phyloP scores from a whole-genome alignment of 2,329 filamentous ascomycete genomes.

The Didymella pinodella region DNA sequence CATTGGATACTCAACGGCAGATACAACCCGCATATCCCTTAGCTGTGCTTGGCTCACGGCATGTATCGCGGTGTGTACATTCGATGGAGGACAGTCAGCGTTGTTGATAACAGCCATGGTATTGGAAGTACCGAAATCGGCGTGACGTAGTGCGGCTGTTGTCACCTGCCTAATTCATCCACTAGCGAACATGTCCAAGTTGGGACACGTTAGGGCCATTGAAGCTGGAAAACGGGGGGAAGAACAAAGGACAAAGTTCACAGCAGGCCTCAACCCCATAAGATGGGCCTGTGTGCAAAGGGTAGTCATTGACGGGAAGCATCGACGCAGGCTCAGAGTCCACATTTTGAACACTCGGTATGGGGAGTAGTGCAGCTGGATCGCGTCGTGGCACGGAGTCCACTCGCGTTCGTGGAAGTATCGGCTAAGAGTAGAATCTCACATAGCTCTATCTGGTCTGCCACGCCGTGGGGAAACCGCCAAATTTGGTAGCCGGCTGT shows the following conservation, averaged over 20 bases:
- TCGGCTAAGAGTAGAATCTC: background rate
- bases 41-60: background rate
- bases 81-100: constrained; percentile 19
- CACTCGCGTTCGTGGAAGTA: background rate
- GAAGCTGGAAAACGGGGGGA: too few species aligned
- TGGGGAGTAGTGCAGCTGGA: background rate
- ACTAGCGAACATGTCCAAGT: constrained; percentile 1
- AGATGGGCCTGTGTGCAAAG: too few species aligned
- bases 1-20: background rate
- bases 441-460: background rate
- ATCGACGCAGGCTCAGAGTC: background rate
- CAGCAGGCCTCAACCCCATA: too few species aligned
- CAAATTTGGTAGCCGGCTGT: background rate
- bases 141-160: constrained; percentile 31
- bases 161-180: constrained; percentile 30
- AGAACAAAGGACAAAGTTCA: too few species aligned
- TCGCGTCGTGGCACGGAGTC: background rate
- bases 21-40: background rate
- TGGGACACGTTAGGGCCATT: too few species aligned
- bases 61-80: background rate
- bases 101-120: constrained; percentile 23
- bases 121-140: constrained; percentile 29
- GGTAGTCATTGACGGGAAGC: background rate
- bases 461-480: background rate
- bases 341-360: background rate